phyloP scores from a whole-genome alignment of 1,139 yeast species.

The Protomyces inundatus region DNA sequence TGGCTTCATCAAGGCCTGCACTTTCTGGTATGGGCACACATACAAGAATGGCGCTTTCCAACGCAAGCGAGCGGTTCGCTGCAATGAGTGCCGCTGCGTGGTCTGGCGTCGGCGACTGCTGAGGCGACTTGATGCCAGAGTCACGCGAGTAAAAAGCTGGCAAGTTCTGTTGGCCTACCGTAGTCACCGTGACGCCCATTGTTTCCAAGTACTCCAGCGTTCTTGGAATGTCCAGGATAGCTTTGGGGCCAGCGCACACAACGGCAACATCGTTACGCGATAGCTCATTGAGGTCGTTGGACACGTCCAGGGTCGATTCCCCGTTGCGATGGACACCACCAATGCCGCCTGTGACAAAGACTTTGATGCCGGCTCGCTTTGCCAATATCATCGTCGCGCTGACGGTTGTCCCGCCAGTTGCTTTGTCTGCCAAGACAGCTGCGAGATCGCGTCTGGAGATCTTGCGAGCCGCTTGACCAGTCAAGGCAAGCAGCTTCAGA shows the following conservation, averaged over 20 bases:
- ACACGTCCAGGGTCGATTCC: slow-evolving; percentile 67
- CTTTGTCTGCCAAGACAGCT: slow-evolving; percentile 54
- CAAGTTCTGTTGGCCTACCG: slow-evolving; percentile 45
- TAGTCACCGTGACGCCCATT: slow-evolving; percentile 62
- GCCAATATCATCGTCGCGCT: slow-evolving; percentile 86
- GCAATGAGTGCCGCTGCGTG: slow-evolving; percentile 30
- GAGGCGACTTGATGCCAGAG: slow-evolving; percentile 57
- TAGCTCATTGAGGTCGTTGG: slow-evolving; percentile 82
- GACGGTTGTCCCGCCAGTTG: slow-evolving; percentile 83
- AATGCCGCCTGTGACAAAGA: slow-evolving; percentile 89
- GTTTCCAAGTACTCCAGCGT: slow-evolving; percentile 87
- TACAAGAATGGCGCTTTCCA: slow-evolving; percentile 65
- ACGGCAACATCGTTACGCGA: slow-evolving; percentile 80
- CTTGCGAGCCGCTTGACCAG: slow-evolving; percentile 42
- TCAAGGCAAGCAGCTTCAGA: slow-evolving; percentile 32
- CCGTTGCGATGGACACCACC: slow-evolving; percentile 90
- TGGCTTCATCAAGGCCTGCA: slow-evolving; percentile 52
- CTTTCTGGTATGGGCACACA: slow-evolving; percentile 77
- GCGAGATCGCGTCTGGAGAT: slow-evolving; percentile 81
- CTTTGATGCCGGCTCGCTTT: slow-evolving; percentile 66
- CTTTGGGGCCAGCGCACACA: slow-evolving; percentile 87
- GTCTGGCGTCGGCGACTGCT: not conserved
- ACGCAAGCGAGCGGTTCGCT: slow-evolving; percentile 50
- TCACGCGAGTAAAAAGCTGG: slow-evolving; percentile 82
- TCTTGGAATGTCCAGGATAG: slow-evolving; percentile 70